These are phyloP conservation scores for Micractinium conductrix DNA, from an alignment of 139 green algal species.

Conservation along the genomic window DNA sequence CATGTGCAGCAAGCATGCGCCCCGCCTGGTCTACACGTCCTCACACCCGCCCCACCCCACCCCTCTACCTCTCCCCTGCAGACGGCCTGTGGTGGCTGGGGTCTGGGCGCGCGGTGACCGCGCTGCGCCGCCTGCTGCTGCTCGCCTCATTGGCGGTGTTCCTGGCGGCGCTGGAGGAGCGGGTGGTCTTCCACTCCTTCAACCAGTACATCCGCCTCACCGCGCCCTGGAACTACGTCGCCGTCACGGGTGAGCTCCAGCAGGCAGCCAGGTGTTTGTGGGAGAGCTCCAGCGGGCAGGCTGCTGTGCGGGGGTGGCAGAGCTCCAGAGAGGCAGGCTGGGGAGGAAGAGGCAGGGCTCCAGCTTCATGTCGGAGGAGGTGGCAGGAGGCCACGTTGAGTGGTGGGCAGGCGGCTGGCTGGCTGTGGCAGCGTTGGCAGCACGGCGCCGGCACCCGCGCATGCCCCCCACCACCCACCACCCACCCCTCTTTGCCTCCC, in stretches of 20 bases:
- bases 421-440: no score
- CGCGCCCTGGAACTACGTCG: conserved; percentile 88
- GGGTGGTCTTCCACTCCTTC: conserved; percentile 92
- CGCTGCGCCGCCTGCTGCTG: conserved; percentile 46
- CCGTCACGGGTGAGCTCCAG: conserved; percentile 68
- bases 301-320: no score
- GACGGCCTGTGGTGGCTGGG: conserved; percentile 86
- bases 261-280: background rate
- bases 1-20: background rate
- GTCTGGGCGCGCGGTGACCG: conserved; percentile 3
- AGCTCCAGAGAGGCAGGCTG: no score
- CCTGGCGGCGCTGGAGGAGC: conserved; percentile 83
- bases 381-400: background rate
- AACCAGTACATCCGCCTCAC: conserved; percentile 91
- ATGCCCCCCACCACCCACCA: no score
- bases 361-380: no score
- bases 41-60: background rate
- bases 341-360: no score
- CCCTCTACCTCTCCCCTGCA: conserved; percentile 27
- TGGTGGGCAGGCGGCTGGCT: background rate
- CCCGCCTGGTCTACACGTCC: background rate
- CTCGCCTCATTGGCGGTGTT: conserved; percentile 51
- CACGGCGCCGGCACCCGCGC: no score
- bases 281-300: no score
- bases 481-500: background rate